Evolutionary conservation across 495 filamentous ascomycete species (phyloP).

Genomic region (Tirmania nivea): DNA sequence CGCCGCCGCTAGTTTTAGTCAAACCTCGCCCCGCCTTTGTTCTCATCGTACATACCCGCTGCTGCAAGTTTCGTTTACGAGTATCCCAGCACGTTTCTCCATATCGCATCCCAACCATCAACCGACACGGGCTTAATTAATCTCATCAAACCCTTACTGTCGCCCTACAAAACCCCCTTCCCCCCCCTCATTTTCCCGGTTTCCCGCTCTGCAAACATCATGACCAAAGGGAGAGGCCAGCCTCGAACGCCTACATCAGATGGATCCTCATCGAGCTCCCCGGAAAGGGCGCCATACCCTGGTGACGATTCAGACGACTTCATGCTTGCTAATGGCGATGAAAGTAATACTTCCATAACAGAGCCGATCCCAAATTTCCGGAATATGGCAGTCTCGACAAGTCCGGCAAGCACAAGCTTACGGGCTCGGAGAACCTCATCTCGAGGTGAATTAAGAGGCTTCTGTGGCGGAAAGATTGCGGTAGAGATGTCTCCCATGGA

Average conservation of each 20-base stretch:
- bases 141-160: too few relatives aligned
- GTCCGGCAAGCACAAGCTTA: neutral
- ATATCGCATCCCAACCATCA: too few relatives aligned
- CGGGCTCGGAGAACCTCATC: neutral
- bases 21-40: too few relatives aligned
- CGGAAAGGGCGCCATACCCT: neutral
- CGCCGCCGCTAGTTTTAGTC: too few relatives aligned
- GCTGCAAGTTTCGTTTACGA: too few relatives aligned
- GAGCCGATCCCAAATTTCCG: neutral
- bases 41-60: too few relatives aligned
- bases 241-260: neutral
- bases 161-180: too few relatives aligned
- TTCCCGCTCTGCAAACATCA: neutral
- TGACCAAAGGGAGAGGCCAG: neutral
- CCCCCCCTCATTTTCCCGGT: too few relatives aligned
- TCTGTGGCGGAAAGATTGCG: neutral
- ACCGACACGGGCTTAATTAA: too few relatives aligned
- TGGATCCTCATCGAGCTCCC: neutral
- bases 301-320: neutral
- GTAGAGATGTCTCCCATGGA: conserved; percentile 42
- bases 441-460: neutral
- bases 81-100: too few relatives aligned
- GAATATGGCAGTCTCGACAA: neutral
- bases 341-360: neutral
- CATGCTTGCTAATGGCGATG: neutral